These are phyloP conservation scores for Collariella sp. DNA, from an alignment of 495 filamentous ascomycete genomes.

Conservation along the genomic window DNA sequence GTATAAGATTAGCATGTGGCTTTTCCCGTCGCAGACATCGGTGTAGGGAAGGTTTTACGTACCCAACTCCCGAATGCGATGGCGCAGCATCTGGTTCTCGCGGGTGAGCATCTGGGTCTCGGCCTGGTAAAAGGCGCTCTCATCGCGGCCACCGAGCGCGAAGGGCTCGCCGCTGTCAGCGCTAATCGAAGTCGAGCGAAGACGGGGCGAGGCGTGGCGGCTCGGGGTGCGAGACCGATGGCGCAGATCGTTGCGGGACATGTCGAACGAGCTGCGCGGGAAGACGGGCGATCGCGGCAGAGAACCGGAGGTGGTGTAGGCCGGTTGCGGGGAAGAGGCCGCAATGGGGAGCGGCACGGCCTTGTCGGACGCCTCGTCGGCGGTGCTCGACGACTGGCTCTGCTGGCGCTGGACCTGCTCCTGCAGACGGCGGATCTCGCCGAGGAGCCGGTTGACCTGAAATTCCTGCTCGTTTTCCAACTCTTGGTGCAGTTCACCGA, in stretches of 20 bases:
- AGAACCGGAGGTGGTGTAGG: slow-evolving; percentile 25
- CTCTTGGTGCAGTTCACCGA: slow-evolving; percentile 94
- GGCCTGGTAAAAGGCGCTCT: slow-evolving; percentile 82
- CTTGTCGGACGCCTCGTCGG: slow-evolving; percentile 60
- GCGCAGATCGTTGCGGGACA: slow-evolving; percentile 45
- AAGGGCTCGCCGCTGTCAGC: slow-evolving; percentile 41
- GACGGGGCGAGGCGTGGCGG: slow-evolving; percentile 45
- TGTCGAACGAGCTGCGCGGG: slow-evolving; percentile 48
- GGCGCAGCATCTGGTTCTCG: slow-evolving; percentile 89
- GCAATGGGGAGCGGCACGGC: slow-evolving; percentile 39
- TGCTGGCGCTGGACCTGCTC: slow-evolving; percentile 58
- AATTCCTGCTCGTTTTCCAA: slow-evolving; percentile 92
- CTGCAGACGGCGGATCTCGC: slow-evolving; percentile 83
- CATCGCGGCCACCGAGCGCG: slow-evolving; percentile 52
- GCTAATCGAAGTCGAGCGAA: slow-evolving; percentile 48
- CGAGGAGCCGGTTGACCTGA: slow-evolving; percentile 87
- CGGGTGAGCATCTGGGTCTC: slow-evolving; percentile 78
- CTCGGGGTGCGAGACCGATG: slow-evolving; percentile 50
- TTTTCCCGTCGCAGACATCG: too few relatives aligned
- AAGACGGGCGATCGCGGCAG: slow-evolving; percentile 47
- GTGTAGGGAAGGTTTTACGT: slow-evolving; percentile 20
- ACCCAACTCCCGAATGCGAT: slow-evolving; percentile 78
- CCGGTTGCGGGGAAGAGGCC: slow-evolving; percentile 23
- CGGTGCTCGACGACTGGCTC: slow-evolving; percentile 38
- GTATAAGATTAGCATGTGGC: slow-evolving; percentile 2